Evolutionary conservation across 2,329 filamentous ascomycete species (phyloP).

Genomic region (Colletotrichum graminicola): DNA sequence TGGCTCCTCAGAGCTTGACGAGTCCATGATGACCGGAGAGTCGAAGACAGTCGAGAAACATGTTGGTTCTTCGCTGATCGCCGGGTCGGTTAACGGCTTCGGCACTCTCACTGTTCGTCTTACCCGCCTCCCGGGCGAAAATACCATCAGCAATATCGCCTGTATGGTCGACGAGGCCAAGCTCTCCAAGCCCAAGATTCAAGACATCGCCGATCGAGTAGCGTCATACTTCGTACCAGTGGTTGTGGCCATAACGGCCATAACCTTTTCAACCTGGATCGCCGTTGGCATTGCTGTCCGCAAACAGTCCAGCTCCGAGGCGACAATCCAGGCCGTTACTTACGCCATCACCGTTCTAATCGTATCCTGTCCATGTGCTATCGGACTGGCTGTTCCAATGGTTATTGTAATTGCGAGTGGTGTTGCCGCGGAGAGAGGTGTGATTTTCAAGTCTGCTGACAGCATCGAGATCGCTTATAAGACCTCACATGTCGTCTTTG

Average conservation of each 20-base stretch:
- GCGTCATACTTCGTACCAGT: slow-evolving; percentile 78
- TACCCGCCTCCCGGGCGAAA: slow-evolving; percentile 74
- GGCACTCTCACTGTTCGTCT: slow-evolving; percentile 71
- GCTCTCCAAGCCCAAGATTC: slow-evolving; percentile 74
- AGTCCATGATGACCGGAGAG: slow-evolving; percentile 85
- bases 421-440: slow-evolving; percentile 71
- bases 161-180: slow-evolving; percentile 79
- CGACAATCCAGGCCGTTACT: slow-evolving; percentile 72
- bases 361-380: slow-evolving; percentile 83
- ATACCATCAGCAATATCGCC: slow-evolving; percentile 78
- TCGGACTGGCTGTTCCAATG: slow-evolving; percentile 82
- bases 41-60: slow-evolving; percentile 70
- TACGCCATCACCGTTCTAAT: slow-evolving; percentile 80
- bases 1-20: slow-evolving; percentile 77
- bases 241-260: slow-evolving; percentile 67
- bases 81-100: slow-evolving; percentile 76
- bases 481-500: slow-evolving; percentile 77
- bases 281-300: slow-evolving; percentile 63
- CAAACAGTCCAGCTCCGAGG: slow-evolving; percentile 57
- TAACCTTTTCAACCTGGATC: slow-evolving; percentile 77
- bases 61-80: slow-evolving; percentile 67
- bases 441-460: slow-evolving; percentile 77
- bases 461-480: slow-evolving; percentile 73
- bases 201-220: slow-evolving; percentile 76
- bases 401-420: slow-evolving; percentile 79